Conservation (phyloP, 768 basidiomycete genomes). For the Pisolithus microcarpus region DNA sequence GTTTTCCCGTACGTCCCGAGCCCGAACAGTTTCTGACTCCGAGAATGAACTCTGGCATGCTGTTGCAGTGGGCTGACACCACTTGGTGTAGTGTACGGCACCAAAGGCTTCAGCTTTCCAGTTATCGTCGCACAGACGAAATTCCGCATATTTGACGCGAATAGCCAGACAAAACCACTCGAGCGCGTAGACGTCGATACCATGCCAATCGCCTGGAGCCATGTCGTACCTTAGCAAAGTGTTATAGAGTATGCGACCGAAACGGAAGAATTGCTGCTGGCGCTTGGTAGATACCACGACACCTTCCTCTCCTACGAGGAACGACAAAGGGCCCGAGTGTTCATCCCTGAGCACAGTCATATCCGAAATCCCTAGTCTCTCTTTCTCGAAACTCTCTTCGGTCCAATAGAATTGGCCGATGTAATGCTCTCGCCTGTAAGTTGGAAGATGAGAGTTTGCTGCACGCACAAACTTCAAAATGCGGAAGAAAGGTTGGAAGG, state of each 20-base stretch:
- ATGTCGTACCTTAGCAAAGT: constrained; percentile 5
- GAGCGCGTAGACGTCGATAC: constrained; percentile 4
- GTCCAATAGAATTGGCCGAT: constrained; percentile 5
- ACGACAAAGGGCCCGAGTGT: neutral
- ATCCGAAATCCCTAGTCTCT: neutral
- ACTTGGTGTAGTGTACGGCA: neutral
- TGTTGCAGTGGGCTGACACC: neutral
- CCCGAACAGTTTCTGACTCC: neutral
- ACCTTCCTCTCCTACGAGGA: constrained; percentile 1
- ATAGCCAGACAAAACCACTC: constrained; percentile 6
- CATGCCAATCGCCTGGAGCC: constrained; percentile 3
- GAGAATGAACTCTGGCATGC: neutral
- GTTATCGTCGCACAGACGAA: constrained; percentile 3
- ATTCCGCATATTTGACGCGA: neutral
- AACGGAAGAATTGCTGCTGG: constrained; percentile 3
- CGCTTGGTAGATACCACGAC: neutral
- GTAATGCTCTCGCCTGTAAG: neutral
- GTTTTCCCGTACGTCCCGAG: neutral
- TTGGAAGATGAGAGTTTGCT: neutral
- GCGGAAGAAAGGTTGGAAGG: constrained; percentile 4
- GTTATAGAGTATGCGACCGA: constrained; percentile 1
- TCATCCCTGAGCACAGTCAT: constrained; percentile 1
- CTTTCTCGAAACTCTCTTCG: constrained; percentile 1
- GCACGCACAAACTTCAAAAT: constrained; percentile 1
- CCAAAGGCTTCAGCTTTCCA: constrained; percentile 6